A percentile compares a stretch with the other conserved stretches of the same genome.
Conservation (phyloP, 495 filamentous ascomycete genomes). For the Penicillium malachiteum region DNA sequence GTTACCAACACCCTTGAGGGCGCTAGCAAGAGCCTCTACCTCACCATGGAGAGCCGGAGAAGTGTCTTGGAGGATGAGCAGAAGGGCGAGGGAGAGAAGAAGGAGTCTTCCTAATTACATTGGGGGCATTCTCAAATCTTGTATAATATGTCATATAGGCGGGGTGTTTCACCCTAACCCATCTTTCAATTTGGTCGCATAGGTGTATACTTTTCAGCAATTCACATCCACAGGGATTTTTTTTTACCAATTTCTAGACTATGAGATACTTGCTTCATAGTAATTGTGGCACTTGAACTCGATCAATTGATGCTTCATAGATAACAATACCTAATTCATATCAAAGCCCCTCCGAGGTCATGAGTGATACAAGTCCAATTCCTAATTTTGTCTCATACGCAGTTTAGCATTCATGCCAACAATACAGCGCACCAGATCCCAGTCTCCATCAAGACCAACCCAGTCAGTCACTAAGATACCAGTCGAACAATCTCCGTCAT, state of each 20-base stretch:
- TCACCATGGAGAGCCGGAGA: conserved; percentile 77
- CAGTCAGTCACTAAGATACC: conserved; percentile 92
- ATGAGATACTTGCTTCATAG: too few relatives aligned
- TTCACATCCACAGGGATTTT: background rate
- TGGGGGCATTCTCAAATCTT: conserved; percentile 24
- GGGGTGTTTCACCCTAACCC: conserved; percentile 14
- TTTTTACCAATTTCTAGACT: background rate
- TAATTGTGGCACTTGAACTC: too few relatives aligned
- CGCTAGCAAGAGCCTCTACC: conserved; percentile 73
- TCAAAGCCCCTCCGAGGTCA: background rate
- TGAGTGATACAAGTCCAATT: background rate
- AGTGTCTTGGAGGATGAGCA: conserved; percentile 73
- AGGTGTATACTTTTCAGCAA: conserved; percentile 24
- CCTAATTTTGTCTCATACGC: conserved; percentile 45
- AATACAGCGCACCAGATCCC: conserved; percentile 87
- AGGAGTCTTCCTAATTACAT: conserved; percentile 31
- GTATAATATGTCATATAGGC: conserved; percentile 40
- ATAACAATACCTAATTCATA: too few relatives aligned
- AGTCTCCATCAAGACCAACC: conserved; percentile 87
- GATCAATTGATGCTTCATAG: too few relatives aligned
- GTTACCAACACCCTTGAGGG: conserved; percentile 73
- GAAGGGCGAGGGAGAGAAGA: conserved; percentile 41
- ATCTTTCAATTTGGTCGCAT: conserved; percentile 15
- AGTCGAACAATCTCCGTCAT: conserved; percentile 73
- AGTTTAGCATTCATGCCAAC: conserved; percentile 87